Conservation (phyloP, 768 basidiomycete species). For the Collybiopsis confluens region DNA sequence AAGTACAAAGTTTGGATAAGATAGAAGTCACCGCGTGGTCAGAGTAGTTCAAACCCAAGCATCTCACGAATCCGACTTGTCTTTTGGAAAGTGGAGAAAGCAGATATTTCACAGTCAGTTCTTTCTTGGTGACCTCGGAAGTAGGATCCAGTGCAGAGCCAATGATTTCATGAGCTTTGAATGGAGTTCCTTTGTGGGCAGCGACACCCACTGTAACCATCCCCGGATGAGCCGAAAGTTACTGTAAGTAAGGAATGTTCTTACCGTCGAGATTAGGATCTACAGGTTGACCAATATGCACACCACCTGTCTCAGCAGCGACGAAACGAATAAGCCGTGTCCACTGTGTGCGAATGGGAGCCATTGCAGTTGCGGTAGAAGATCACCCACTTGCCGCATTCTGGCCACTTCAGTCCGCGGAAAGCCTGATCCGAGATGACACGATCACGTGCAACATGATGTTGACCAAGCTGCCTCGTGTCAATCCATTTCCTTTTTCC, state of each 20-base stretch:
- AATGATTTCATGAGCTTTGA: slow-evolving; percentile 68
- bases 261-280: slow-evolving; percentile 62
- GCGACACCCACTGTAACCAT: slow-evolving; percentile 54
- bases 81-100: slow-evolving; percentile 65
- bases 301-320: slow-evolving; percentile 65
- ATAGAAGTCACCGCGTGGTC: slow-evolving; percentile 70
- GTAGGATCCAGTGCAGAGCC: slow-evolving; percentile 66
- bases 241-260: slow-evolving; percentile 11
- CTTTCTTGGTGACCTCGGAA: slow-evolving; percentile 56
- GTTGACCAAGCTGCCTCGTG: neutral
- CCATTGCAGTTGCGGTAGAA: slow-evolving; percentile 49
- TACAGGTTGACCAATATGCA: slow-evolving; percentile 78
- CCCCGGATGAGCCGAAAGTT: too few relatives aligned
- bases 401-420: too few relatives aligned
- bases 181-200: slow-evolving; percentile 43
- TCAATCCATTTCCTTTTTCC: too few relatives aligned
- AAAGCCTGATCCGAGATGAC: neutral
- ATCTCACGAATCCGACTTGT: slow-evolving; percentile 67
- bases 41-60: slow-evolving; percentile 79
- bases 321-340: slow-evolving; percentile 79
- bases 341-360: slow-evolving; percentile 69
- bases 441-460: neutral
- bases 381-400: too few relatives aligned
- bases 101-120: slow-evolving; percentile 69
- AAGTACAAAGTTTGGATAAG: neutral